Evolutionary conservation across 495 filamentous ascomycete genomes (phyloP).

Genomic region (Gamarada debralockiae): DNA sequence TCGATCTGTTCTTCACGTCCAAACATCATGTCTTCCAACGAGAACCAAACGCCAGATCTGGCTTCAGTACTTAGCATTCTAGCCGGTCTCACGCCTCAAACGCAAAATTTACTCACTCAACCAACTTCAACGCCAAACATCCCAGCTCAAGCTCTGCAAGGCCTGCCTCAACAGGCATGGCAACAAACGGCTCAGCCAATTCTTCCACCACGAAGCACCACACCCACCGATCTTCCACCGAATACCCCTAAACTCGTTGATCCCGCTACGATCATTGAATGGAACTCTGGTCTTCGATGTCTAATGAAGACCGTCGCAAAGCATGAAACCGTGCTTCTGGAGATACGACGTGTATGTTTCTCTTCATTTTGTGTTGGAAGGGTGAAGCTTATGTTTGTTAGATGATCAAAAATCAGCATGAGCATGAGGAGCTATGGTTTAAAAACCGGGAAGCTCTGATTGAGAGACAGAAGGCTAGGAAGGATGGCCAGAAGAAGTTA

Average conservation of each 20-base stretch:
- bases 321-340: slow-evolving; percentile 39
- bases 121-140: not conserved
- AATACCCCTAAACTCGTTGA: slow-evolving; percentile 27
- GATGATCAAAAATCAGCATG: slow-evolving; percentile 60
- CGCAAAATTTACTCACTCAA: slow-evolving; percentile 14
- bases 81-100: slow-evolving; percentile 34
- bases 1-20: not conserved
- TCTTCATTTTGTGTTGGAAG: not conserved
- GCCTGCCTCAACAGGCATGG: slow-evolving; percentile 1
- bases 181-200: not conserved
- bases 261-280: slow-evolving; percentile 61
- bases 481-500: slow-evolving; percentile 47
- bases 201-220: not conserved
- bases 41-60: slow-evolving; percentile 44
- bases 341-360: slow-evolving; percentile 35
- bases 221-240: not conserved
- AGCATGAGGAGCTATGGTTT: slow-evolving; percentile 65
- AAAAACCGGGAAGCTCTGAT: slow-evolving; percentile 46
- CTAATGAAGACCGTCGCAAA: slow-evolving; percentile 54
- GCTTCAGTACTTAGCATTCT: slow-evolving; percentile 52
- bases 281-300: slow-evolving; percentile 57
- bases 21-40: slow-evolving; percentile 29
- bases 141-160: not conserved
- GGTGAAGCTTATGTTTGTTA: slow-evolving; percentile 19
- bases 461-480: slow-evolving; percentile 43